phyloP scores from a whole-genome alignment of 2,329 filamentous ascomycete genomes.

The Neoarthrinium moseri region DNA sequence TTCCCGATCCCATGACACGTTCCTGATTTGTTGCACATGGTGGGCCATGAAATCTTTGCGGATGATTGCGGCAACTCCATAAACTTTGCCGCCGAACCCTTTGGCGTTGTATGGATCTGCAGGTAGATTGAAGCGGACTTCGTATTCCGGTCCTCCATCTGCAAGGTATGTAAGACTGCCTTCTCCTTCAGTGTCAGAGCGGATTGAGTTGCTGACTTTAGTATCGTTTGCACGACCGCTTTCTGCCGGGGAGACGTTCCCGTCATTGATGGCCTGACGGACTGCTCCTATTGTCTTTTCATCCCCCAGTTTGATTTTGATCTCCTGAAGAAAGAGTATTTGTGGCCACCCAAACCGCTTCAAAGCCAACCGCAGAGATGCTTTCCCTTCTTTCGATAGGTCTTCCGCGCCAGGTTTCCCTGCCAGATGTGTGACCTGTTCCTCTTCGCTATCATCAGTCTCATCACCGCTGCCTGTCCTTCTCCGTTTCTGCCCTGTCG shows the following conservation, averaged over 20 bases:
- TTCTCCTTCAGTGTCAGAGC: not conserved
- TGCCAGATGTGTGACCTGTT: no score
- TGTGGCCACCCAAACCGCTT: conserved; percentile 10
- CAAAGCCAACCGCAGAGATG: conserved; percentile 8
- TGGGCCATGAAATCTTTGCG: conserved; percentile 37
- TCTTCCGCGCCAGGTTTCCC: conserved; percentile 25
- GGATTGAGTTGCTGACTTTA: not conserved
- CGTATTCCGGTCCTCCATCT: conserved; percentile 35
- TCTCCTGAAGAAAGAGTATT: conserved; percentile 13
- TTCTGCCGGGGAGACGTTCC: no score
- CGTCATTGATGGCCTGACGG: not conserved
- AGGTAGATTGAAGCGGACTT: conserved; percentile 44
- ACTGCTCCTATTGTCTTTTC: conserved; percentile 8
- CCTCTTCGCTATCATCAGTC: not conserved
- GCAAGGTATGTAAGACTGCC: not conserved
- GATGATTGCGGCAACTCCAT: conserved; percentile 50
- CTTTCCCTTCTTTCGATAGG: conserved; percentile 6
- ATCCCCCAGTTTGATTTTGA: conserved; percentile 14
- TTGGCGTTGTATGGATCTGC: conserved; percentile 47
- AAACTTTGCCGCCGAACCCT: conserved; percentile 48
- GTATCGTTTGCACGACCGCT: no score
- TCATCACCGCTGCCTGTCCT: not conserved
- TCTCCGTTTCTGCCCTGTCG: not conserved
- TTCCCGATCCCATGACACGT: conserved; percentile 50
- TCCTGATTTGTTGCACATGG: conserved; percentile 29